Evolutionary conservation across 306 rosid species (phyloP), one percentile per base, ranked within the genome.

Genomic region (Adenanthera pavonina): DNA sequence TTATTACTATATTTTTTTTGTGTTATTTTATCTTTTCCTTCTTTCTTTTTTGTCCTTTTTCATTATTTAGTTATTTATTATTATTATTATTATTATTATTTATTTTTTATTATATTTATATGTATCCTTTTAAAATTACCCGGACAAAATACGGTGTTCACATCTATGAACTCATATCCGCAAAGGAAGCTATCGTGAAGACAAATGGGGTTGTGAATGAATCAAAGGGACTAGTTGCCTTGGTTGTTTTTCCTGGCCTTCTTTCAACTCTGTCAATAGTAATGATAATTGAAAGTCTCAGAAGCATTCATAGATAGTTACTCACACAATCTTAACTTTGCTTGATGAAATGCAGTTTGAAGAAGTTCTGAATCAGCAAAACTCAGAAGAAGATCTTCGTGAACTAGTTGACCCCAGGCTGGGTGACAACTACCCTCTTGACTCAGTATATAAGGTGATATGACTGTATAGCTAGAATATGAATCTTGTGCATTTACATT

Each of bases 101-200:
- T n/a, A n/a, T n/a, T n/a, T n/a, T n/a, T n/a, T n/a, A n/a, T n/a
- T n/a, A n/a, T n/a, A n/a, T n/a, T n/a, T n/a, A n/a, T n/a, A n/a
- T n/a, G n/a, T n/a, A n/a, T n/a, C n/a, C n/a, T n/a, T n/a, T n/a
- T n/a, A n/a, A n/a, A n/a, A n/a, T n/a, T n/a, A n/a, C n/a, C n/a
- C n/a, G n/a, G n/a, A n/a, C n/a, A n/a, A n/a, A n/a, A n/a, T n/a
- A n/a, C n/a, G n/a, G n/a, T n/a, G n/a, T n/a, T n/a, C n/a, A n/a
- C n/a, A n/a, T n/a, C n/a, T n/a, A 74, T 78, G 94, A 92, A 72
- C 91, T 92, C 38, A 59, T 89, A 79, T 92, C 91, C 3, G 95
- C 89, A 46, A 87, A 81, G 81, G 87, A 75, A 62, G 97, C 95
- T 49, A 81, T 92, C 53, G 85, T 92, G 72, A 91, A 74, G 89